phyloP scores from a whole-genome alignment of 345 rosid genomes.

The Corymbia maculata region DNA sequence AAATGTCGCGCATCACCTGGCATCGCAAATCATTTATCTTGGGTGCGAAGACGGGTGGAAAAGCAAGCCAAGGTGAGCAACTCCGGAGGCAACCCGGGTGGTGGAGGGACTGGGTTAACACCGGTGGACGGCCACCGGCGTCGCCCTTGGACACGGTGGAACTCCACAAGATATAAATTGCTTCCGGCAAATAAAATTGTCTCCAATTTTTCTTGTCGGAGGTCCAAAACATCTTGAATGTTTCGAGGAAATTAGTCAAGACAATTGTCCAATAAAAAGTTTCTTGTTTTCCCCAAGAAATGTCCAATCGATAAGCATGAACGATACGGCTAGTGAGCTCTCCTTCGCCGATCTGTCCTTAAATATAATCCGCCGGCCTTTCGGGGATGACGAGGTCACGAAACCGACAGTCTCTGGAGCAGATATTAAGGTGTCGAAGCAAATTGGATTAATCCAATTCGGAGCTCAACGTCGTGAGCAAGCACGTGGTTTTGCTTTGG shows the following conservation, averaged over 20 bases:
- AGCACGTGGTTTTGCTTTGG: too few species aligned
- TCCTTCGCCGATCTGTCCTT: background rate
- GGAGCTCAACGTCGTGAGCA: background rate
- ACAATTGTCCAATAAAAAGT: background rate
- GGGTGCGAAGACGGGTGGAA: background rate
- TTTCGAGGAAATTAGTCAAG: too few species aligned
- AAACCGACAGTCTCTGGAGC: background rate
- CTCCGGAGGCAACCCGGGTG: background rate
- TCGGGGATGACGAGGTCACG: background rate
- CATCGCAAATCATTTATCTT: too few species aligned
- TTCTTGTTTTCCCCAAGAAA: too few species aligned
- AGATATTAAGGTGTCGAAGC: background rate
- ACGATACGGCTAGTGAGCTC: background rate
- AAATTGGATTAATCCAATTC: background rate
- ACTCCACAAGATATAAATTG: too few species aligned
- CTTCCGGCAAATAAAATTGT: background rate
- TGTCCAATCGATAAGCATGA: background rate
- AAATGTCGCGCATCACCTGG: background rate
- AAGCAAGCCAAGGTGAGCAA: background rate
- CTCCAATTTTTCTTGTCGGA: background rate
- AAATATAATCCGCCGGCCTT: background rate
- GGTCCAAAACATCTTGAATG: background rate
- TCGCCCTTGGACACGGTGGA: too few species aligned
- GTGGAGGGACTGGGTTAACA: background rate
- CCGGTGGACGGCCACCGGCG: background rate